These are phyloP conservation scores for Zelopaecilomyces penicillatus DNA, from an alignment of 2,329 filamentous ascomycete genomes.

Conservation along the genomic window DNA sequence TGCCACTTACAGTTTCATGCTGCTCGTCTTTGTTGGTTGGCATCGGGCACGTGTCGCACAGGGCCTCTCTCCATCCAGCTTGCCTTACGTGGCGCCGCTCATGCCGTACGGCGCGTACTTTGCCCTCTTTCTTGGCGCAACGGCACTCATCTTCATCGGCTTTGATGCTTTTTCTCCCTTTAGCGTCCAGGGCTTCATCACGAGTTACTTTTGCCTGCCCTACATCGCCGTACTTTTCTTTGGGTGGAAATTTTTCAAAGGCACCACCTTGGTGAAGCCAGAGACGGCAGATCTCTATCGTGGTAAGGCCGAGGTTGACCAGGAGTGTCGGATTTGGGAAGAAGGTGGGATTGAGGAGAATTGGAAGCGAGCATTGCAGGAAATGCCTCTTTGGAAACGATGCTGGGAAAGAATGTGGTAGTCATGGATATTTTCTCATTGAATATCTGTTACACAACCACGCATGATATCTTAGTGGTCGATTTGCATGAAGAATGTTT, in stretches of 20 bases:
- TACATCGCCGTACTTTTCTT: slow-evolving; percentile 50
- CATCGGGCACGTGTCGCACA: slow-evolving; percentile 42
- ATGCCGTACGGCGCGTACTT: slow-evolving; percentile 46
- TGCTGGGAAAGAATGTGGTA: slow-evolving; percentile 33
- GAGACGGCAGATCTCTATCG: slow-evolving; percentile 53
- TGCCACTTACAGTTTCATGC: slow-evolving; percentile 45
- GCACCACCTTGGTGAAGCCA: slow-evolving; percentile 47
- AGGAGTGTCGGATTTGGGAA: slow-evolving; percentile 37
- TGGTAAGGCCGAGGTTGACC: slow-evolving; percentile 58
- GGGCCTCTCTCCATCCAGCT: slow-evolving; percentile 32
- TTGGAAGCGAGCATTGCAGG: slow-evolving; percentile 25
- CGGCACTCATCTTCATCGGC: slow-evolving; percentile 47
- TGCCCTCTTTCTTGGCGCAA: slow-evolving; percentile 35
- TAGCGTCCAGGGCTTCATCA: slow-evolving; percentile 39
- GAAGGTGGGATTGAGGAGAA: slow-evolving; percentile 39
- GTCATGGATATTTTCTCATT: too few species aligned
- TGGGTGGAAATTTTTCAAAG: slow-evolving; percentile 50
- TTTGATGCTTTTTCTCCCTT: slow-evolving; percentile 48
- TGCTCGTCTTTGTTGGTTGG: slow-evolving; percentile 34
- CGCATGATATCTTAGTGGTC: too few species aligned
- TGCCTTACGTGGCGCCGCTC: slow-evolving; percentile 42
- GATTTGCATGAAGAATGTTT: too few species aligned
- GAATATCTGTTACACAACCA: too few species aligned
- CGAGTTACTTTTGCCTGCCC: slow-evolving; percentile 44
- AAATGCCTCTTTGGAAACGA: slow-evolving; percentile 27